Evolutionary conservation across 2,329 filamentous ascomycete species (phyloP).

Genomic region (Pseudocercospora fuligena): DNA sequence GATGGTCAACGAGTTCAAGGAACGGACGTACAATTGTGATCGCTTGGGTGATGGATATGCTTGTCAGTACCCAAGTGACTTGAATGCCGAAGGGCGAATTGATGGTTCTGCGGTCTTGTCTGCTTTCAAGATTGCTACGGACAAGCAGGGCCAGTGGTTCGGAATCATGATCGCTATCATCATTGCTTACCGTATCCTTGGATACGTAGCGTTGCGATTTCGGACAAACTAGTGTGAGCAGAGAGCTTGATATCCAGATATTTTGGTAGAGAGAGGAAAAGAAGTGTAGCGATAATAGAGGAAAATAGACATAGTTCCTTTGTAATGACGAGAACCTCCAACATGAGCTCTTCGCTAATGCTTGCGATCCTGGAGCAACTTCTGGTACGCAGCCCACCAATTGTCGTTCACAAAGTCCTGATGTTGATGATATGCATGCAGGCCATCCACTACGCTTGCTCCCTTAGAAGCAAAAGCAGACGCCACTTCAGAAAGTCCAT

Average conservation of each 20-base stretch:
- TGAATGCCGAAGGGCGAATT: slow-evolving; percentile 70
- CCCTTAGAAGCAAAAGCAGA: neutral
- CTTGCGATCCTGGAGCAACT: neutral
- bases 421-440: neutral
- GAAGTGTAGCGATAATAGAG: no score
- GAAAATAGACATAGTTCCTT: no score
- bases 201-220: slow-evolving; percentile 63
- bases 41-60: slow-evolving; percentile 54
- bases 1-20: slow-evolving; percentile 82
- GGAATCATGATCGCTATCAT: slow-evolving; percentile 80
- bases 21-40: slow-evolving; percentile 66
- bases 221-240: slow-evolving; percentile 29
- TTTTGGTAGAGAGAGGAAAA: no score
- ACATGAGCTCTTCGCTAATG: neutral
- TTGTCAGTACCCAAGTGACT: slow-evolving; percentile 71
- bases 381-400: neutral
- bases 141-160: slow-evolving; percentile 69
- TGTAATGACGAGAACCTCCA: neutral
- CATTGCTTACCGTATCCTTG: slow-evolving; percentile 70
- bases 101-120: slow-evolving; percentile 71
- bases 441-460: neutral
- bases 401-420: neutral
- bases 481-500: neutral
- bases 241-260: no score
- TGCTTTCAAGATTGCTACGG: slow-evolving; percentile 70